Percentiles rank a stretch among this genome's conserved stretches.
Conservation (phyloP, 257 asterid species). For the Nicotiana sylvestris region DNA sequence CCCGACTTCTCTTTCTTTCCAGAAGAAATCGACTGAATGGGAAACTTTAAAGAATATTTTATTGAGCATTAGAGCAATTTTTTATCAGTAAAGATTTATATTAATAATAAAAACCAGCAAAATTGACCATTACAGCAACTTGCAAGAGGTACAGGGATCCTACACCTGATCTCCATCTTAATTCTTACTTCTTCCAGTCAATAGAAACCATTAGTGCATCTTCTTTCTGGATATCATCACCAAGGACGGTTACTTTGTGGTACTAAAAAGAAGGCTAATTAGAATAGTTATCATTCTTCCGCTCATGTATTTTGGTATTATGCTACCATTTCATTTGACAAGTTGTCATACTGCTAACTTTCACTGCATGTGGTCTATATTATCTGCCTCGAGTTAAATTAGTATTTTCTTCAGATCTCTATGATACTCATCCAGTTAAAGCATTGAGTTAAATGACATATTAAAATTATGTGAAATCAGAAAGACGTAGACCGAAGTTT, state of each 20-base stretch:
- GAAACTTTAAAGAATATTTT: constrained; percentile 8
- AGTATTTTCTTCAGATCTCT: constrained; percentile 4
- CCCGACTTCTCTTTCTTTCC: constrained; percentile 4
- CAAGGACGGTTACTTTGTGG: background rate
- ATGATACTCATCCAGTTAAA: background rate
- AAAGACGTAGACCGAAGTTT: background rate
- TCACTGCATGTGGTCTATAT: background rate
- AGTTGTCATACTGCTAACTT: background rate
- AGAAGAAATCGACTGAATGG: background rate
- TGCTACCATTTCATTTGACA: background rate
- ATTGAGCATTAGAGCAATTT: background rate
- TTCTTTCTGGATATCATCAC: background rate
- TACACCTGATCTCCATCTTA: background rate
- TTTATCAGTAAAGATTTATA: no score
- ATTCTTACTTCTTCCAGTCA: constrained; percentile 2
- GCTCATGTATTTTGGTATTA: background rate
- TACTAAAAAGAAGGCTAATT: background rate
- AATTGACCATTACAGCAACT: background rate
- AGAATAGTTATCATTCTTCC: background rate
- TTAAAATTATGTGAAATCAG: background rate
- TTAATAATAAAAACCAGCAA: no score
- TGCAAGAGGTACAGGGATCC: background rate
- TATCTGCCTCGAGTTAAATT: background rate
- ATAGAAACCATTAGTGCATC: background rate
- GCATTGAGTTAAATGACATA: background rate